Evolutionary conservation across 116 monocot species (phyloP).

Genomic region (Trichopus zeylanicus): DNA sequence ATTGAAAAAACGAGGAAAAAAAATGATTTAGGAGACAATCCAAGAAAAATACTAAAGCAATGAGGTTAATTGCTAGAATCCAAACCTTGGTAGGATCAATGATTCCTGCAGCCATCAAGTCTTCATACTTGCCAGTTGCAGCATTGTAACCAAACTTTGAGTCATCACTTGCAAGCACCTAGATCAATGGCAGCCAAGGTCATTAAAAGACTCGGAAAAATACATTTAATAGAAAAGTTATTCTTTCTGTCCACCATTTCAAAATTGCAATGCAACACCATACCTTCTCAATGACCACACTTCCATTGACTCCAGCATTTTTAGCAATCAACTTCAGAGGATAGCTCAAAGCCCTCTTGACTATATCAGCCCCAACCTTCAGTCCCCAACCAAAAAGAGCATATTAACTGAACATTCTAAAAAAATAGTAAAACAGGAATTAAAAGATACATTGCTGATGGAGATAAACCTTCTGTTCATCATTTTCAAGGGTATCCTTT

Average conservation of each 20-base stretch:
- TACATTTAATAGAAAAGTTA: neutral
- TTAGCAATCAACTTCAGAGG: constrained; percentile 86
- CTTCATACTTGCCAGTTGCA: constrained; percentile 23
- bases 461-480: constrained; percentile 48
- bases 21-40: neutral
- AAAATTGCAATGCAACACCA: neutral
- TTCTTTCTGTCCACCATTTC: neutral
- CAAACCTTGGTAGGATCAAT: constrained; percentile 26
- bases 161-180: constrained; percentile 56
- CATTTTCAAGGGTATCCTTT: constrained; percentile 73
- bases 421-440: neutral
- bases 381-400: neutral
- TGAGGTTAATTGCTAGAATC: neutral
- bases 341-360: constrained; percentile 76
- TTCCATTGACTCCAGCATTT: constrained; percentile 93
- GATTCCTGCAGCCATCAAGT: constrained; percentile 27
- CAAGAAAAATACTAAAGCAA: neutral
- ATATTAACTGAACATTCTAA: neutral
- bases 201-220: neutral
- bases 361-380: constrained; percentile 83
- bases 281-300: constrained; percentile 84
- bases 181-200: constrained; percentile 1
- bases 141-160: constrained; percentile 19
- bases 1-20: neutral
- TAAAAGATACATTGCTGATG: neutral